Percentiles rank a stretch among this genome's conserved stretches.
These are phyloP conservation scores for Fragilariopsis cylindrus DNA, from an alignment of 108 stramenopile genomes.

Conservation along the genomic window DNA sequence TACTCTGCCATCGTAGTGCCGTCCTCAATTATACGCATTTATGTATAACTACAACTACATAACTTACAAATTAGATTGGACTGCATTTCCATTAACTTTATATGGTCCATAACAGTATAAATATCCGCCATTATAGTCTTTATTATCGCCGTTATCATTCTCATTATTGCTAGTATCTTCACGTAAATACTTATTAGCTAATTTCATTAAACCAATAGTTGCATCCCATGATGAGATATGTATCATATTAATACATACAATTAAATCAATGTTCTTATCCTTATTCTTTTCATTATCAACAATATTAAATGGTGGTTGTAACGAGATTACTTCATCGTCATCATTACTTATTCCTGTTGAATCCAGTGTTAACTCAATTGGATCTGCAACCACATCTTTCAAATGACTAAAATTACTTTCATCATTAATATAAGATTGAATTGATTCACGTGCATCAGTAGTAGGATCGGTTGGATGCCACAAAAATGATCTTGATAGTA, in stretches of 20 bases:
- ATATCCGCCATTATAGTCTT: conserved; percentile 38
- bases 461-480: conserved; percentile 71
- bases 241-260: conserved; percentile 84
- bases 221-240: conserved; percentile 88
- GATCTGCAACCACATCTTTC: conserved; percentile 23
- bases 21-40: too few relatives aligned
- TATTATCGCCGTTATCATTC: conserved; percentile 7
- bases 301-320: neutral
- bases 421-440: conserved; percentile 40
- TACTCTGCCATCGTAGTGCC: too few relatives aligned
- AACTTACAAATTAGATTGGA: conserved; percentile 79
- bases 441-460: conserved; percentile 35
- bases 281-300: neutral
- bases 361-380: conserved; percentile 42
- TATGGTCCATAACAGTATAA: conserved; percentile 82
- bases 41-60: too few relatives aligned
- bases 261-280: conserved; percentile 42
- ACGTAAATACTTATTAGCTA: conserved; percentile 34
- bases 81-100: conserved; percentile 59
- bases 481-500: neutral
- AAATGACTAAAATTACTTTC: neutral
- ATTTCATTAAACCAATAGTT: conserved; percentile 72
- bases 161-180: neutral
- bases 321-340: conserved; percentile 19
- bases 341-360: conserved; percentile 37